Evolutionary conservation across 768 basidiomycete species (phyloP).

Genomic region (Lenzites betulinus): DNA sequence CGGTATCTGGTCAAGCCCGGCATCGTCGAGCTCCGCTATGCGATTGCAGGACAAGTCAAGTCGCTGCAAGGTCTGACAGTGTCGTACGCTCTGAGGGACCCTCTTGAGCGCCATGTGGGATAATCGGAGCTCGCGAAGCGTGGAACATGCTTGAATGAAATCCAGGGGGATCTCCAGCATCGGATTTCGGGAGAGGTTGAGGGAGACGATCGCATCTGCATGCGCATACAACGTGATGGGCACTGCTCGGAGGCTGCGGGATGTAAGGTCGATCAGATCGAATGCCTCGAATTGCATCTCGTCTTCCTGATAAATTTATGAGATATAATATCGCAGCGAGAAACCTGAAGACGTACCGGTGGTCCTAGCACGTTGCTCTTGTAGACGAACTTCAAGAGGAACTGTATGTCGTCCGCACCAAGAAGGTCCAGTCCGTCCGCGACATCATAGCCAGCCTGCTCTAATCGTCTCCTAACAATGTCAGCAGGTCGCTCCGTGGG

Average conservation of each 20-base stretch:
- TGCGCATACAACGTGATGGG: constrained; percentile 85
- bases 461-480: constrained; percentile 79
- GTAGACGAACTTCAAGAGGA: constrained; percentile 89
- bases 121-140: constrained; percentile 81
- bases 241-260: constrained; percentile 79
- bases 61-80: constrained; percentile 69
- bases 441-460: constrained; percentile 87
- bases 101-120: constrained; percentile 94
- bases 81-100: constrained; percentile 81
- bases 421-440: constrained; percentile 79
- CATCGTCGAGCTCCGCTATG: constrained; percentile 85
- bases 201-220: constrained; percentile 79
- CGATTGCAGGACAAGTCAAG: constrained; percentile 92
- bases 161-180: constrained; percentile 96
- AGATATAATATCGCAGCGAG: not conserved
- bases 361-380: constrained; percentile 72
- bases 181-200: constrained; percentile 91
- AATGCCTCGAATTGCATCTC: constrained; percentile 70
- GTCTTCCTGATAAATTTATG: constrained; percentile 55
- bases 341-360: constrained; percentile 46
- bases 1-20: constrained; percentile 75
- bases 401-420: constrained; percentile 76
- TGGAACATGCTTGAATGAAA: constrained; percentile 88
- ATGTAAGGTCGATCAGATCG: constrained; percentile 80
- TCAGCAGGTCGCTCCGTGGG: constrained; percentile 81